Evolutionary conservation across 108 stramenopile species (phyloP).

Genomic region (Skeletonema marinoi): DNA sequence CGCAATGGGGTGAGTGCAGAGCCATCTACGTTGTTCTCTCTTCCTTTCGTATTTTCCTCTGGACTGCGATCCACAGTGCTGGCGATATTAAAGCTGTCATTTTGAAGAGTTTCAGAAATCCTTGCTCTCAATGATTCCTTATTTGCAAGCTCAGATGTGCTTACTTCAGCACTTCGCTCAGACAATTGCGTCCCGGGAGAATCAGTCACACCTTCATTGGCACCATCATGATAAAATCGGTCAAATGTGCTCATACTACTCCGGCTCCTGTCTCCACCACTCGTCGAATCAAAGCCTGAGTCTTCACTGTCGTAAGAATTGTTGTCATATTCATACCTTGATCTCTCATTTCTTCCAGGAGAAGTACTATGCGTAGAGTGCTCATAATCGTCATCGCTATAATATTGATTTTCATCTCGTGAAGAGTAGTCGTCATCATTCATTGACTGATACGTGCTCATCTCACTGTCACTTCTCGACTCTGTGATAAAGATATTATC

Average conservation of each 20-base stretch:
- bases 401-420: not conserved
- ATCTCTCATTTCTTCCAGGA: not conserved
- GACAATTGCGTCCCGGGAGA: not conserved
- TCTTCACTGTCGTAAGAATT: slow-evolving; percentile 6
- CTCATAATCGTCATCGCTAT: not conserved
- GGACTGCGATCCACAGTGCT: not conserved
- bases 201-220: slow-evolving; percentile 1
- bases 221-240: slow-evolving; percentile 22
- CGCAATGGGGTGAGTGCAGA: slow-evolving; percentile 7
- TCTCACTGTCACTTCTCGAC: slow-evolving; percentile 25
- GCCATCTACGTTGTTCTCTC: slow-evolving; percentile 1
- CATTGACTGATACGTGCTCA: slow-evolving; percentile 30
- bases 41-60: not conserved
- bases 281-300: slow-evolving; percentile 1
- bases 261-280: not conserved
- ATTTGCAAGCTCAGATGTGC: not conserved
- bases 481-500: slow-evolving; percentile 8
- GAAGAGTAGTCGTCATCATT: slow-evolving; percentile 1
- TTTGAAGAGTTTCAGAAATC: not conserved
- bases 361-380: not conserved
- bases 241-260: slow-evolving; percentile 22
- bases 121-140: not conserved
- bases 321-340: slow-evolving; percentile 1
- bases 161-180: not conserved
- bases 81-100: not conserved